Percentiles rank a stretch among this genome's conserved stretches.
phyloP scores from a whole-genome alignment of 306 rosid species.

The Arachis hypogaea region DNA sequence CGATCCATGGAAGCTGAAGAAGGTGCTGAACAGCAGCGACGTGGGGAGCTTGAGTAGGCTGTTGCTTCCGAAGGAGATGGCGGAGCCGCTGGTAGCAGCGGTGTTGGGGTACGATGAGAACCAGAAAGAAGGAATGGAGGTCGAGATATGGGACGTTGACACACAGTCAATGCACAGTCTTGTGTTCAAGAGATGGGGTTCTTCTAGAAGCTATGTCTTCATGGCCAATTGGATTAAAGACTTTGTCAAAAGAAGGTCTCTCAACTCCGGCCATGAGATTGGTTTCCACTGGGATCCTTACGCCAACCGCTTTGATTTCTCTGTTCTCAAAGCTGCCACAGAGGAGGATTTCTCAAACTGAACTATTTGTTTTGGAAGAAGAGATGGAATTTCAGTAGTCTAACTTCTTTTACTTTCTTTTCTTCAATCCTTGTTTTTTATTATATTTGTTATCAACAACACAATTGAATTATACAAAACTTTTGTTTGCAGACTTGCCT shows the following conservation, averaged over 20 bases:
- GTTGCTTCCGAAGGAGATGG: not conserved
- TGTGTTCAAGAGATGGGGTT: slow-evolving; percentile 8
- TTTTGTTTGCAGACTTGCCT: too few relatives aligned
- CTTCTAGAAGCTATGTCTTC: slow-evolving; percentile 2
- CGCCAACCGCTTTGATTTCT: not conserved
- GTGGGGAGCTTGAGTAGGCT: slow-evolving; percentile 7
- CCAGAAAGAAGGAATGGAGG: not conserved
- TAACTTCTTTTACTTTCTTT: too few relatives aligned
- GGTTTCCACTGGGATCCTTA: slow-evolving; percentile 18
- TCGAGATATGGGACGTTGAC: not conserved
- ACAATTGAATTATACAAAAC: too few relatives aligned
- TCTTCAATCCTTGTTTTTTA: too few relatives aligned
- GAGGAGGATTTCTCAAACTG: too few relatives aligned
- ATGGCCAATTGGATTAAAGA: slow-evolving; percentile 7
- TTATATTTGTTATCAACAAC: too few relatives aligned
- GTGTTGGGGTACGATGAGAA: not conserved
- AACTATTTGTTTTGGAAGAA: too few relatives aligned
- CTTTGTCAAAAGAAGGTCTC: not conserved
- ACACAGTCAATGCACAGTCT: not conserved
- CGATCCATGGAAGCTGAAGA: slow-evolving; percentile 34
- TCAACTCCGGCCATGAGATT: not conserved
- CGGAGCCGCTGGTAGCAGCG: not conserved
- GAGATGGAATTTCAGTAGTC: too few relatives aligned
- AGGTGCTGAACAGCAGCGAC: slow-evolving; percentile 24
- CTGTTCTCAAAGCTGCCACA: not conserved